Percentiles rank a stretch among this genome's conserved stretches.
Evolutionary conservation across 1,284 basidiomycete genomes (phyloP).

Genomic region (Agroathelia rolfsii): DNA sequence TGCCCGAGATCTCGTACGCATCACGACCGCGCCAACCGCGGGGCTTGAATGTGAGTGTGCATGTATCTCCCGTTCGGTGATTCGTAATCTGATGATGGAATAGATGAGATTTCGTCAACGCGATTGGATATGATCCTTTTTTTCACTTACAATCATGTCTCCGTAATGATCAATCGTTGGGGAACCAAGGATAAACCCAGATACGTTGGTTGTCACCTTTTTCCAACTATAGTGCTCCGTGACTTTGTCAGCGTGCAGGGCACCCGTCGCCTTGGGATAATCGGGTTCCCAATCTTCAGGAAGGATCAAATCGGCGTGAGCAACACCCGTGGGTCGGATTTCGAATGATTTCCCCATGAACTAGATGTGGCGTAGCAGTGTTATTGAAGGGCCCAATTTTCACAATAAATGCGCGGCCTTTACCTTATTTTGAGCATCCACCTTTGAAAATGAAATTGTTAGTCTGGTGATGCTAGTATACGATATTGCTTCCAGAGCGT

Average conservation of each 20-base stretch:
- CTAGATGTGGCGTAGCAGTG: too few relatives aligned
- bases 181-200: conserved; percentile 88
- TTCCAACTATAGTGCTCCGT: conserved; percentile 89
- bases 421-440: conserved; percentile 90
- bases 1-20: conserved; percentile 87
- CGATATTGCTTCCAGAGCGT: background rate
- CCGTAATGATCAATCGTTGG: conserved; percentile 98
- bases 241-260: conserved; percentile 39
- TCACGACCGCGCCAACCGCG: conserved; percentile 90
- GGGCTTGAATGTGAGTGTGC: conserved; percentile 90
- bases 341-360: conserved; percentile 97
- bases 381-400: too few relatives aligned
- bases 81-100: conserved; percentile 59
- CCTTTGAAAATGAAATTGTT: conserved; percentile 28
- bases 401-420: too few relatives aligned
- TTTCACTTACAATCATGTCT: conserved; percentile 72
- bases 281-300: conserved; percentile 52
- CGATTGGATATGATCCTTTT: conserved; percentile 9
- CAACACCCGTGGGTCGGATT: conserved; percentile 90
- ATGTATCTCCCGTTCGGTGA: conserved; percentile 87
- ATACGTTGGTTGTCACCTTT: conserved; percentile 90
- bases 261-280: conserved; percentile 45
- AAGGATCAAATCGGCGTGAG: conserved; percentile 80
- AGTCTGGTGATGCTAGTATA: conserved; percentile 6
- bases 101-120: conserved; percentile 4